These are phyloP conservation scores for Apiosordaria backusii DNA, from an alignment of 495 filamentous ascomycete species.

Conservation along the genomic window DNA sequence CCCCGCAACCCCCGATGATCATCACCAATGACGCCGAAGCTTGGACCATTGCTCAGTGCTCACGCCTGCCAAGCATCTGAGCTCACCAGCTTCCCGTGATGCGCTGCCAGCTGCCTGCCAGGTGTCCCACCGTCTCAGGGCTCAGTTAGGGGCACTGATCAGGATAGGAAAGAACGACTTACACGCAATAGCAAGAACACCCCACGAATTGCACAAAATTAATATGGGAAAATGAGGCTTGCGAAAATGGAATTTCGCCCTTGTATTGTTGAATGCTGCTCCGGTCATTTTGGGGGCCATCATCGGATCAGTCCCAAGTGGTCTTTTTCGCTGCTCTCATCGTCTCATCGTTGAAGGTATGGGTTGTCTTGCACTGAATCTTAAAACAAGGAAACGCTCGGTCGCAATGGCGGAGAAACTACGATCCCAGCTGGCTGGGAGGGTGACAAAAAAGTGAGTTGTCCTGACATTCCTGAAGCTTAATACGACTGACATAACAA, in stretches of 20 bases:
- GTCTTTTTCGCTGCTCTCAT: neutral
- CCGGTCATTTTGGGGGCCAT: neutral
- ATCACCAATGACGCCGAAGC: neutral
- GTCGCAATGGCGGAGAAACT: neutral
- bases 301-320: neutral
- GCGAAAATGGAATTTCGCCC: neutral
- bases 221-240: neutral
- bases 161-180: conserved; percentile 22
- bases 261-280: neutral
- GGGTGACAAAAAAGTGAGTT: neutral
- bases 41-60: neutral
- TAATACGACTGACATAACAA: neutral
- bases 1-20: conserved; percentile 7
- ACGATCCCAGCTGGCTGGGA: neutral
- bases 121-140: neutral
- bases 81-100: neutral
- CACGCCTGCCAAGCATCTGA: neutral
- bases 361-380: no score
- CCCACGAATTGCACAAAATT: neutral
- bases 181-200: conserved; percentile 5
- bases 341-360: no score
- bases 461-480: neutral
- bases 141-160: neutral
- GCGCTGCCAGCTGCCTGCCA: conserved; percentile 6
- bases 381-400: neutral